These are phyloP conservation scores for Wickerhamomyces hampshirensis DNA, from an alignment of 805 yeast genomes.

Conservation along the genomic window DNA sequence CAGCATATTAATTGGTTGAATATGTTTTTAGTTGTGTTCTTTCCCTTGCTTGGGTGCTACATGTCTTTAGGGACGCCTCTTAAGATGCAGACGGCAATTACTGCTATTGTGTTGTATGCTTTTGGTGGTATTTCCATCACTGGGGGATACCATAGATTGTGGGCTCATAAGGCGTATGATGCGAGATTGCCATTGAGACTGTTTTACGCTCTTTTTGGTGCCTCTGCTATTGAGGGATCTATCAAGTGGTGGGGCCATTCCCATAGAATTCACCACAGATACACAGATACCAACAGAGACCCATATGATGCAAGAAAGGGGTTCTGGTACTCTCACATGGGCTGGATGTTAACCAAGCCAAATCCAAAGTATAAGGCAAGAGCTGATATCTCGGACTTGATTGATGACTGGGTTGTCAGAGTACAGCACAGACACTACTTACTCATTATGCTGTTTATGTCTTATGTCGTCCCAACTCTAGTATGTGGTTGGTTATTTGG, in stretches of 20 bases:
- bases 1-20: constrained; percentile 78
- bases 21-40: constrained; percentile 52
- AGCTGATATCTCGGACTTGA: constrained; percentile 59
- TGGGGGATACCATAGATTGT: constrained; percentile 79
- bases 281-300: constrained; percentile 77
- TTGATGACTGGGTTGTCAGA: constrained; percentile 73
- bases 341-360: constrained; percentile 80
- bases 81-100: constrained; percentile 24
- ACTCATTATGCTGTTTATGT: constrained; percentile 52
- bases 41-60: constrained; percentile 53
- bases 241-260: constrained; percentile 88
- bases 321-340: constrained; percentile 79
- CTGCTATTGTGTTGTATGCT: constrained; percentile 44
- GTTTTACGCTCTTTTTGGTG: constrained; percentile 73
- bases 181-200: constrained; percentile 57
- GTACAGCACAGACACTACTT: constrained; percentile 80
- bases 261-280: constrained; percentile 83
- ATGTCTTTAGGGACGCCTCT: constrained; percentile 44
- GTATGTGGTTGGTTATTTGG: constrained; percentile 50
- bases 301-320: constrained; percentile 85
- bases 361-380: constrained; percentile 74
- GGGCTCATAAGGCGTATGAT: constrained; percentile 70
- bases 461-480: constrained; percentile 58
- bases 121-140: constrained; percentile 73
- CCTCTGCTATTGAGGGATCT: constrained; percentile 80